phyloP scores from a whole-genome alignment of 1,284 basidiomycete genomes.

The Ceratobasidium sp. region DNA sequence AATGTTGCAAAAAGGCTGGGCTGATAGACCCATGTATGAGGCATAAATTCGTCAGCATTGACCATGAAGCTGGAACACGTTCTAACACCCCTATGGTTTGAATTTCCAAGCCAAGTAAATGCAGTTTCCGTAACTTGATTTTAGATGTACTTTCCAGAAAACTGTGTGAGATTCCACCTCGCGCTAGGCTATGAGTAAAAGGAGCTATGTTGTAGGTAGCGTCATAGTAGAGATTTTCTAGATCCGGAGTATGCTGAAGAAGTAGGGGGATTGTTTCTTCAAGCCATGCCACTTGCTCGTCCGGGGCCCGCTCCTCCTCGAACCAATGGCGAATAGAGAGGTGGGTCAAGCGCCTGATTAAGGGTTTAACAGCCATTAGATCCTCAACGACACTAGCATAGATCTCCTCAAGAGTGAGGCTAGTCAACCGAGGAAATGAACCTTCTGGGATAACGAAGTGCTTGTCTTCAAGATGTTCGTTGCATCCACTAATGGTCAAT shows the following conservation, averaged over 20 bases:
- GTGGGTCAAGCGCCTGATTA: background rate
- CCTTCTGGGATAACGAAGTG: background rate
- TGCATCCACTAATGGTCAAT: conserved; percentile 1
- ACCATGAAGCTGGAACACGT: background rate
- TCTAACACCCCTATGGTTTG: background rate
- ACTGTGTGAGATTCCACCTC: background rate
- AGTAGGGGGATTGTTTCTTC: background rate
- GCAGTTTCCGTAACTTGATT: too few relatives aligned
- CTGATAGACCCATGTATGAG: background rate
- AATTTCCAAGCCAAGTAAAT: background rate
- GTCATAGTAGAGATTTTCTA: background rate
- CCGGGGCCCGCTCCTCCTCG: background rate
- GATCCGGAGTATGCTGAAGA: background rate
- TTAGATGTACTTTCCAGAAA: background rate
- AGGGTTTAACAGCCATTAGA: background rate
- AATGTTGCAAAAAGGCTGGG: background rate
- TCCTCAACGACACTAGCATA: background rate
- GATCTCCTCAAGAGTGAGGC: background rate
- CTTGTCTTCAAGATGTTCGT: background rate
- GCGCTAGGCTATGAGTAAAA: background rate
- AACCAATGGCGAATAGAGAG: background rate
- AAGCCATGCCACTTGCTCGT: background rate
- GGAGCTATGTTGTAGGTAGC: background rate
- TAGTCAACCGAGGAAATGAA: conserved; percentile 1
- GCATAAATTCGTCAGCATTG: background rate